phyloP scores from a whole-genome alignment of 176 grass and related monocot species.

The Tuctoria greenei region DNA sequence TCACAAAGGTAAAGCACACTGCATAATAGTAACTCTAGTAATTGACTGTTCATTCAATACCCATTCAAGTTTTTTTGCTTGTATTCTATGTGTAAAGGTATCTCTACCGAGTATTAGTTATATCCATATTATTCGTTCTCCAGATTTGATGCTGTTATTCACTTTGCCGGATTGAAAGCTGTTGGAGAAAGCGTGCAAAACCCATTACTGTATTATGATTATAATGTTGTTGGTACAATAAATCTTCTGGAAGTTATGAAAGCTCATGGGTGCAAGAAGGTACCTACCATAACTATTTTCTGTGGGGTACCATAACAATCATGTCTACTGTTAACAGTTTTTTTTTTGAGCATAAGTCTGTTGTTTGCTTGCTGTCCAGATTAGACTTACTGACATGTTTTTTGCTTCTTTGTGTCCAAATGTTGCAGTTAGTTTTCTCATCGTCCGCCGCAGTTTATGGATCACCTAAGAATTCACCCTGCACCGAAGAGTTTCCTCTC shows the following conservation, averaged over 20 bases:
- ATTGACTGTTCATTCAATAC: slow-evolving; percentile 11
- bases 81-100: slow-evolving; percentile 21
- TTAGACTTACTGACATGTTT: slow-evolving; percentile 8
- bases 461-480: slow-evolving; percentile 81
- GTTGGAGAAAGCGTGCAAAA: slow-evolving; percentile 95
- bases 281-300: slow-evolving; percentile 41
- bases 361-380: slow-evolving; percentile 12
- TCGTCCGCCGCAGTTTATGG: slow-evolving; percentile 97
- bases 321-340: not conserved
- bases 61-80: slow-evolving; percentile 19
- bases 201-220: slow-evolving; percentile 90
- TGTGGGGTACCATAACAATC: not conserved
- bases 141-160: slow-evolving; percentile 97
- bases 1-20: slow-evolving; percentile 62
- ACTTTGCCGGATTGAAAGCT: slow-evolving; percentile 93
- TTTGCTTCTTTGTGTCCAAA: slow-evolving; percentile 15
- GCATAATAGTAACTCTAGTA: not conserved
- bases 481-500: slow-evolving; percentile 90
- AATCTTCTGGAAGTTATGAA: slow-evolving; percentile 97
- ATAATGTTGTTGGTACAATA: slow-evolving; percentile 81
- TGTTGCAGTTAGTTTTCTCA: slow-evolving; percentile 89
- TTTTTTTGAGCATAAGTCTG: slow-evolving; percentile 4
- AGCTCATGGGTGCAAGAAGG: slow-evolving; percentile 92
- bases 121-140: slow-evolving; percentile 20
- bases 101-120: slow-evolving; percentile 1